These are phyloP conservation scores for Articulospora tetracladia DNA, from an alignment of 495 filamentous ascomycete species.

Conservation along the genomic window DNA sequence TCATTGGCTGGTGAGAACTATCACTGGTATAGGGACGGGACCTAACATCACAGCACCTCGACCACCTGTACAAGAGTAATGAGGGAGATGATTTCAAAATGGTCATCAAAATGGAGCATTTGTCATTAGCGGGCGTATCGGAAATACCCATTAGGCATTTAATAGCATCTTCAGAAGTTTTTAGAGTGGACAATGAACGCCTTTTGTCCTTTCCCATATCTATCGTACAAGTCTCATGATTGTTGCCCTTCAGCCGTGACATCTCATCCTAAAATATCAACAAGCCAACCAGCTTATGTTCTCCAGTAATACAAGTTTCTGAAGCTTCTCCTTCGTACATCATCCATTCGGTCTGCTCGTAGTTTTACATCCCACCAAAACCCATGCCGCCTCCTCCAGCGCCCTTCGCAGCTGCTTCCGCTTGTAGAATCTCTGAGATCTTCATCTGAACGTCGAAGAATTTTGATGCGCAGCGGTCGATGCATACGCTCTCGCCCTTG, in stretches of 20 bases:
- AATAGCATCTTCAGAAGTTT: conserved; percentile 8
- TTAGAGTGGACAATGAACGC: conserved; percentile 18
- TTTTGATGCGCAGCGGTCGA: conserved; percentile 93
- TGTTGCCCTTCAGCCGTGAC: neutral
- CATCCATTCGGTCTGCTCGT: neutral
- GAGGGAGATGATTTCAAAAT: neutral
- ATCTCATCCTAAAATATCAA: neutral
- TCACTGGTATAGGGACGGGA: conserved; percentile 56
- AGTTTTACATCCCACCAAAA: conserved; percentile 27
- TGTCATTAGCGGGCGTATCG: conserved; percentile 21
- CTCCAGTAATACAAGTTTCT: conserved; percentile 1
- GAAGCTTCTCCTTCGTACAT: neutral
- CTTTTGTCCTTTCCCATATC: conserved; percentile 16
- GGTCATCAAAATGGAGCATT: conserved; percentile 1
- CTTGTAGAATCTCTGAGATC: conserved; percentile 59
- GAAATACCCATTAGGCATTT: conserved; percentile 27
- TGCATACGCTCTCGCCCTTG: conserved; percentile 97
- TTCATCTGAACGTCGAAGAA: conserved; percentile 99
- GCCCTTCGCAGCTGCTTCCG: conserved; percentile 39
- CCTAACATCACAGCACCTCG: conserved; percentile 41
- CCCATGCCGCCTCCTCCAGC: conserved; percentile 35
- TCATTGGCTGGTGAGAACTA: conserved; percentile 53
- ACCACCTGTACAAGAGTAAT: neutral
- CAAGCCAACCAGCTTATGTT: neutral
- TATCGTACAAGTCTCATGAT: conserved; percentile 13